Conservation (phyloP, 2,329 filamentous ascomycete genomes). For the Trichoderma sp. region DNA sequence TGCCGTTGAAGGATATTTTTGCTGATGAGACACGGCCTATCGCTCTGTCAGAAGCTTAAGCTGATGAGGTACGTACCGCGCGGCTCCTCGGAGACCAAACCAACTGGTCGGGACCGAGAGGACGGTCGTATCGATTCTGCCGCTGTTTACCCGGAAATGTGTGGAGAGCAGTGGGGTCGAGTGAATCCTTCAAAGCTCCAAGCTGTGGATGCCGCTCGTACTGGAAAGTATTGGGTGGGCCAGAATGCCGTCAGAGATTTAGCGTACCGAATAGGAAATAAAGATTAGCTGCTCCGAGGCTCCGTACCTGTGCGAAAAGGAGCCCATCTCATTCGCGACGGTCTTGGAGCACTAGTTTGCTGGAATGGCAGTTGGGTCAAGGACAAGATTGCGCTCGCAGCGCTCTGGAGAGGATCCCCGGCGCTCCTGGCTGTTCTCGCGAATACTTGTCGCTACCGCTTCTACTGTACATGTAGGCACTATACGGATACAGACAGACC, state of each 20-base stretch:
- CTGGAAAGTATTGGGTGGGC: neutral
- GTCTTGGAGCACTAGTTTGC: neutral
- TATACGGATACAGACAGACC: neutral
- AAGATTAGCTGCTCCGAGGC: slow-evolving; percentile 7
- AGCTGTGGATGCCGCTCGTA: neutral
- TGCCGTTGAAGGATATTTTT: neutral
- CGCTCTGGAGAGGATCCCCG: neutral
- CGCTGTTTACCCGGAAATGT: neutral
- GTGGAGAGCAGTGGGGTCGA: neutral
- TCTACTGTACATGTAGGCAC: neutral
- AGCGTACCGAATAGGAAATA: neutral
- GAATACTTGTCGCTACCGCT: neutral
- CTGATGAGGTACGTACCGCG: neutral
- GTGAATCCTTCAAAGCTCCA: slow-evolving; percentile 13
- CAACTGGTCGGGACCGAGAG: slow-evolving; percentile 24
- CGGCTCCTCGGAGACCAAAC: slow-evolving; percentile 23
- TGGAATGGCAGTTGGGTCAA: slow-evolving; percentile 4
- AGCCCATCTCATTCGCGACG: neutral
- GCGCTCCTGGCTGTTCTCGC: neutral
- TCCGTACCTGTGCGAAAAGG: neutral
- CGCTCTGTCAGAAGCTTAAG: neutral
- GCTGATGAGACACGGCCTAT: slow-evolving; percentile 10
- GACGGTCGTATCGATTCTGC: slow-evolving; percentile 11
- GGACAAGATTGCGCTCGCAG: neutral
- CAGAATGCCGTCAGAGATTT: neutral